Percentiles rank a stretch among this genome's conserved stretches.
Conservation (phyloP, 192 early-diverging fungal genomes). For the Podila epicladia region DNA sequence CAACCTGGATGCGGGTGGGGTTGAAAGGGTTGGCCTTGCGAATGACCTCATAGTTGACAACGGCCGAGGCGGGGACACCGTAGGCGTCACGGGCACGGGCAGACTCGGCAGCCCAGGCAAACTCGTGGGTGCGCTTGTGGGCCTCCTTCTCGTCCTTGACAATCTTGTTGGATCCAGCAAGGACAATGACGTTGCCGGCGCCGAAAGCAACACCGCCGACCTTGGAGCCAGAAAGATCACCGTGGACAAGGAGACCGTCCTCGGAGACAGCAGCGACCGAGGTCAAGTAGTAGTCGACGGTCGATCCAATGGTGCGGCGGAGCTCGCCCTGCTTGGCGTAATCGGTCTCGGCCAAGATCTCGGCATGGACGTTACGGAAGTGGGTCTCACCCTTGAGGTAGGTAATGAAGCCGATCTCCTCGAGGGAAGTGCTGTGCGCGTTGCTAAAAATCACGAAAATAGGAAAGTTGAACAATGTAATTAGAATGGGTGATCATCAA, state of each 20-base stretch:
- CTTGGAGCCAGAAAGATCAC: conserved; percentile 25
- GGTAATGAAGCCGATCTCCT: conserved; percentile 33
- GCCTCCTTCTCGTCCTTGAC: conserved; percentile 29
- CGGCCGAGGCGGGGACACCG: conserved; percentile 22
- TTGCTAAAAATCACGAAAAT: neutral
- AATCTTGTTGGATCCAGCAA: conserved; percentile 35
- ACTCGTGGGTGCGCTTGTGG: conserved; percentile 23
- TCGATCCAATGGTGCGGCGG: conserved; percentile 17
- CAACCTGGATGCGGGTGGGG: conserved; percentile 13
- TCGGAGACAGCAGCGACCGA: conserved; percentile 22
- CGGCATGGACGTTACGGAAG: conserved; percentile 23
- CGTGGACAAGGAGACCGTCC: conserved; percentile 18
- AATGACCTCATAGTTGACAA: conserved; percentile 25
- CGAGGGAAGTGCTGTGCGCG: conserved; percentile 30
- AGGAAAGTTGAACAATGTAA: too few species aligned
- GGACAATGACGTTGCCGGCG: conserved; percentile 15
- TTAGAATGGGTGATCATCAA: too few species aligned
- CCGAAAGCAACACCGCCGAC: conserved; percentile 11
- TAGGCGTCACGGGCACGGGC: conserved; percentile 28
- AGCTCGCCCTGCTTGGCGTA: conserved; percentile 13
- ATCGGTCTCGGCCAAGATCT: conserved; percentile 23
- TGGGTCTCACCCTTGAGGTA: conserved; percentile 28
- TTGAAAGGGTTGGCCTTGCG: conserved; percentile 3
- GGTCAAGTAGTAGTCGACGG: conserved; percentile 30
- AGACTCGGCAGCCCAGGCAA: conserved; percentile 11